Base-by-base conservation (phyloP, 129 eudicot species). In the Flaveria brownii region DNA sequence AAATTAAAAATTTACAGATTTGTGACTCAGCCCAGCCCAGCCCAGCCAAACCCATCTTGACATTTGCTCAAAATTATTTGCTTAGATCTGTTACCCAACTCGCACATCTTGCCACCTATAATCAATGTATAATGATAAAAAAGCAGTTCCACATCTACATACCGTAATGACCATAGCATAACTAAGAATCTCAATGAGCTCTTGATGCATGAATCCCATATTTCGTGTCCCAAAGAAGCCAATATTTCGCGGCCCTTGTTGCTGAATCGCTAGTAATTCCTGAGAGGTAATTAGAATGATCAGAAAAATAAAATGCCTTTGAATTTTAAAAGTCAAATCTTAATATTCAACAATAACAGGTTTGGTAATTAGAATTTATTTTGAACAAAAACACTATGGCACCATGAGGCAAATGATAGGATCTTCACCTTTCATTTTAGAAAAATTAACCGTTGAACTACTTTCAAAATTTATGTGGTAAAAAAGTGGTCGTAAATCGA, bases 171-270 rank as follows among this genome's bases (percentile, higher is more conserved):
- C 99, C 93, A 94, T 85, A 23, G 99, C 99, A 83, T 91, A 94
- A 85, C 99, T 94, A 47, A 94, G 96, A 76, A 94, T 91, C 86
- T 94, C 97, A 82, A 94, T 94, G 62, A 94, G 99, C 85, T 95
- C 97, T 78, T 95, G 99, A 85, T 95, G 99, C 99, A 95, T 95
- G 87, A 95, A 95, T 56, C 96, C 99, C 99, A 95, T 95, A 78
- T 95, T 95, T 61, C 99, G 77, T 45, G 99, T 94, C 78, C 99
- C 99, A 61, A 94, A 94, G 74, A 94, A 94, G 17, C 99, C 99
- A 70, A 94, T 94, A 30, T 87, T 59, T 43, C 99, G 80, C 63
- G 99, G 99, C 47, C 99, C 99, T 94, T 91, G 93, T 82, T 94
- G 99, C 75, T 94, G 99, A 68, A 94, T 94, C 46, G 99, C 99